A percentile compares a stretch with the other conserved stretches of the same genome.
Conservation (phyloP, 495 filamentous ascomycete species). For the Aspergillus steynii region DNA sequence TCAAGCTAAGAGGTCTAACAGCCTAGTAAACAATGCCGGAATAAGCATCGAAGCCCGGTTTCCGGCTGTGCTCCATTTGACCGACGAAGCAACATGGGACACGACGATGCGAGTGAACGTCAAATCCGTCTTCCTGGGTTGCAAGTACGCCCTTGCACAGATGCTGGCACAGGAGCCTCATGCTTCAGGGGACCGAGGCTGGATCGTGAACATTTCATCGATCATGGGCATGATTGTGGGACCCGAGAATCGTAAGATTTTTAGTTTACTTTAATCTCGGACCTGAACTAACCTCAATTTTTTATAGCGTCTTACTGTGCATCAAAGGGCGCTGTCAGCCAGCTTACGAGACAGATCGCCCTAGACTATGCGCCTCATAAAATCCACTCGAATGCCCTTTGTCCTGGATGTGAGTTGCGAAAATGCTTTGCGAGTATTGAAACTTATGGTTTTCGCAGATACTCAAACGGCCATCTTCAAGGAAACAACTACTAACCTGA, state of each 20-base stretch:
- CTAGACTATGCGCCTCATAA: constrained; percentile 51
- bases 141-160: constrained; percentile 50
- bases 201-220: constrained; percentile 57
- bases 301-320: constrained; percentile 48
- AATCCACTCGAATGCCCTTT: constrained; percentile 58
- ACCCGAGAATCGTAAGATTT: constrained; percentile 19
- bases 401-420: constrained; percentile 51
- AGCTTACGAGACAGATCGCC: constrained; percentile 50
- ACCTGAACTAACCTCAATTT: neutral
- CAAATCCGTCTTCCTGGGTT: constrained; percentile 52
- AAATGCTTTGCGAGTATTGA: neutral
- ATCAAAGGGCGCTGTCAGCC: constrained; percentile 52
- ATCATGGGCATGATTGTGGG: constrained; percentile 46
- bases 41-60: constrained; percentile 28
- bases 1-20: constrained; percentile 18
- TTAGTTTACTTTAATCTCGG: neutral
- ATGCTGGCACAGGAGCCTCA: constrained; percentile 51
- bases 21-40: constrained; percentile 58
- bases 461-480: constrained; percentile 34
- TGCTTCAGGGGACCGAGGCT: constrained; percentile 48
- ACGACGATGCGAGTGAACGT: constrained; percentile 44
- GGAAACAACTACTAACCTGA: constrained; percentile 22
- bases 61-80: constrained; percentile 38
- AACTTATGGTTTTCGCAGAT: constrained; percentile 17
- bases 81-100: constrained; percentile 44